Conservation (phyloP, 352 stramenopile species). For the Halophytophthora polymorphica region DNA sequence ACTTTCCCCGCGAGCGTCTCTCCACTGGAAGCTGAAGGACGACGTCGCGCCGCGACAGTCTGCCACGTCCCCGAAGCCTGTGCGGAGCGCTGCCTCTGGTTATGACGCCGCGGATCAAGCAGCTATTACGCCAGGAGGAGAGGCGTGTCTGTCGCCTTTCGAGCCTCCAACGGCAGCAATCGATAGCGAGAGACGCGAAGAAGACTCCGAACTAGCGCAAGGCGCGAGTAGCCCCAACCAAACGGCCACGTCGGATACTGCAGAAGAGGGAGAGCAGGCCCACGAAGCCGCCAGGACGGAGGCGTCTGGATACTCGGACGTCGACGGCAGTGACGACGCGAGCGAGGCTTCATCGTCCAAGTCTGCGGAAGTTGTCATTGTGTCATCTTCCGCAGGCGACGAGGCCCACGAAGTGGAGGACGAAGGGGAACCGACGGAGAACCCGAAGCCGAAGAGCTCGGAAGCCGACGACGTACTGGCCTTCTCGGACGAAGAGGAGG, state of each 20-base stretch:
- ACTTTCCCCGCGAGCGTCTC: conserved; percentile 27
- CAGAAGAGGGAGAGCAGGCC: background rate
- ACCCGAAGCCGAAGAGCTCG: background rate
- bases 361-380: no score
- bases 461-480: conserved; percentile 5
- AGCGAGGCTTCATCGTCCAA: background rate
- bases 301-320: background rate
- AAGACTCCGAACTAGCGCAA: background rate
- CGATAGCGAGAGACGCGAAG: background rate
- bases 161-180: background rate
- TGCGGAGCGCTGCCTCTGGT: background rate
- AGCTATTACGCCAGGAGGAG: background rate
- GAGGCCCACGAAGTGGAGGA: no score
- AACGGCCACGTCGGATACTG: conserved; percentile 1
- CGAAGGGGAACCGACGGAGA: no score
- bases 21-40: conserved; percentile 61
- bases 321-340: conserved; percentile 1
- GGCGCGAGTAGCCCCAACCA: conserved; percentile 1
- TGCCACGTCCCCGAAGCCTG: conserved; percentile 7
- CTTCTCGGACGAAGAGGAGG: conserved; percentile 8
- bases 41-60: conserved; percentile 33
- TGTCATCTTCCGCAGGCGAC: no score
- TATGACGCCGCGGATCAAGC: background rate
- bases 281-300: background rate
- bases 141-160: background rate